Percentiles rank a stretch among this genome's conserved stretches.
Evolutionary conservation across 2,329 filamentous ascomycete genomes (phyloP).

Genomic region (Phialophora macrospora): DNA sequence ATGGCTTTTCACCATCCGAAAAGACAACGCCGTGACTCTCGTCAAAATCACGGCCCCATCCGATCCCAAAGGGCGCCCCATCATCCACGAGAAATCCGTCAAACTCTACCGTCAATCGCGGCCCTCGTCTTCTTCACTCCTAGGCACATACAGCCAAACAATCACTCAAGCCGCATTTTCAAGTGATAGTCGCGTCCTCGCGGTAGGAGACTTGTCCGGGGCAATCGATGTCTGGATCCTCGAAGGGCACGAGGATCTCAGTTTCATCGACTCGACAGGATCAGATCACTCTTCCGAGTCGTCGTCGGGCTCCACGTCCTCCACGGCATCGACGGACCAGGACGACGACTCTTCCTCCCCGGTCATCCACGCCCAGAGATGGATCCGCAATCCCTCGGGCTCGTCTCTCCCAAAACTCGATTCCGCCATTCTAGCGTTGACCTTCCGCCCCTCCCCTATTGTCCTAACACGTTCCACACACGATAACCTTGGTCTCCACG

Average conservation of each 20-base stretch:
- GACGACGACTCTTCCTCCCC: constrained; percentile 58
- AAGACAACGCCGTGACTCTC: constrained; percentile 64
- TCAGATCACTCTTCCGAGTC: constrained; percentile 17
- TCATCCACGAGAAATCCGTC: constrained; percentile 51
- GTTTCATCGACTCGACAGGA: constrained; percentile 53
- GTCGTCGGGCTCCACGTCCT: constrained; percentile 28
- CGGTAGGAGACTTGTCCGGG: constrained; percentile 78
- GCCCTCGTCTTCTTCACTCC: constrained; percentile 45
- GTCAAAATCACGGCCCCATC: constrained; percentile 53
- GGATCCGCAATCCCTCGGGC: constrained; percentile 74
- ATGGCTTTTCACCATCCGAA: constrained; percentile 59
- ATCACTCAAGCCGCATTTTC: constrained; percentile 80
- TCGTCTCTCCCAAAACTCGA: constrained; percentile 71
- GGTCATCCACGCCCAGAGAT: constrained; percentile 66
- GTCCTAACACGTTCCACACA: constrained; percentile 44
- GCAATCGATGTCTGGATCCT: constrained; percentile 87
- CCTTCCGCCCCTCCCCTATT: constrained; percentile 61
- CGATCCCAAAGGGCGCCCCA: constrained; percentile 51
- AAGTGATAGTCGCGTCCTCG: constrained; percentile 76
- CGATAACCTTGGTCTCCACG: constrained; percentile 50
- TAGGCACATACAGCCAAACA: constrained; percentile 71
- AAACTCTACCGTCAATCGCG: constrained; percentile 49
- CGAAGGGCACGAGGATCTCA: constrained; percentile 59
- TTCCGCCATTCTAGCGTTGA: constrained; percentile 68
- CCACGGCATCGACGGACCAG: constrained; percentile 38